phyloP scores from a whole-genome alignment of 352 stramenopile genomes.

The Phytophthora ramorum region DNA sequence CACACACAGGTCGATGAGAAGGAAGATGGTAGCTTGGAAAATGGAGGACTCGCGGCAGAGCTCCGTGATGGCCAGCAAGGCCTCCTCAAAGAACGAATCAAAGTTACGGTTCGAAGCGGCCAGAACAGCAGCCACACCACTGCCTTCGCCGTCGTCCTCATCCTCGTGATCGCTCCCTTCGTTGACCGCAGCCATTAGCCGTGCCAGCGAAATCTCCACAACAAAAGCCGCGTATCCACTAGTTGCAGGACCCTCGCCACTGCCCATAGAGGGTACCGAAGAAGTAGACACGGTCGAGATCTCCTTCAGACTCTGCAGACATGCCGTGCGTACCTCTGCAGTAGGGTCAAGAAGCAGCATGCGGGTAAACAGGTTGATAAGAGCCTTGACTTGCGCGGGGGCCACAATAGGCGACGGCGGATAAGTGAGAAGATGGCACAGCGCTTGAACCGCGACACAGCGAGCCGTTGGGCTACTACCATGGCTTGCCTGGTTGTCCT shows the following conservation, averaged over 20 bases:
- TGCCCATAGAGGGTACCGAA: conserved; percentile 14
- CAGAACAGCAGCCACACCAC: conserved; percentile 47
- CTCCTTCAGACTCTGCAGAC: conserved; percentile 69
- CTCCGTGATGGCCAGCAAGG: conserved; percentile 74
- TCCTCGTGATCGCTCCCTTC: conserved; percentile 43
- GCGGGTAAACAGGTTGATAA: conserved; percentile 81
- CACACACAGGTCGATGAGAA: conserved; percentile 72
- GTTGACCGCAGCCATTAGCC: conserved; percentile 67
- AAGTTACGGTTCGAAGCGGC: conserved; percentile 59
- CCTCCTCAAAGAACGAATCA: conserved; percentile 74
- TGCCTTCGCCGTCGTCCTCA: conserved; percentile 36
- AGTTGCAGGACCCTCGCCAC: conserved; percentile 36
- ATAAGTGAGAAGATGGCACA: conserved; percentile 81
- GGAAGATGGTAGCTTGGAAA: conserved; percentile 81
- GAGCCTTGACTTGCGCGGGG: conserved; percentile 57
- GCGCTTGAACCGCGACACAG: conserved; percentile 66
- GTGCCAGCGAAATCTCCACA: conserved; percentile 75
- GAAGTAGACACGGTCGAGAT: conserved; percentile 69
- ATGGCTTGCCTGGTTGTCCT: conserved; percentile 23
- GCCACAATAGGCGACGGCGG: conserved; percentile 82
- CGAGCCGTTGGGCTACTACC: conserved; percentile 57
- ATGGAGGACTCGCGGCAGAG: conserved; percentile 78
- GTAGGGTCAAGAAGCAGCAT: conserved; percentile 71
- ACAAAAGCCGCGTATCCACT: conserved; percentile 73
- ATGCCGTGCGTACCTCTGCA: conserved; percentile 71